A percentile compares a stretch with the other conserved stretches of the same genome.
Conservation (phyloP, 768 basidiomycete species). For the Auricularia heimuer region DNA sequence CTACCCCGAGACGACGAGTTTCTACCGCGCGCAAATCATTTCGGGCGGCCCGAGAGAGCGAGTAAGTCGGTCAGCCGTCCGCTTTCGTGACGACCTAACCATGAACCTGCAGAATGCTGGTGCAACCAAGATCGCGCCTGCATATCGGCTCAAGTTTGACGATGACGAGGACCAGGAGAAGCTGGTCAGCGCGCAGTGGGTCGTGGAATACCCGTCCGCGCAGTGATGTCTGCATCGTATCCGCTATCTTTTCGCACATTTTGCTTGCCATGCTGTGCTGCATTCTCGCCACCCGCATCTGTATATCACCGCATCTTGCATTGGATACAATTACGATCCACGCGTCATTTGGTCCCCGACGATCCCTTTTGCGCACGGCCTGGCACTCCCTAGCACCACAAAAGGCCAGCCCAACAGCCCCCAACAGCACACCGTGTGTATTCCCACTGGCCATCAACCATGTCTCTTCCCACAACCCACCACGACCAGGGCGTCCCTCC, state of each 20-base stretch:
- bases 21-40: conserved; percentile 79
- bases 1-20: conserved; percentile 88
- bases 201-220: conserved; percentile 47
- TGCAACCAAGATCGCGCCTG: conserved; percentile 39
- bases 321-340: too few relatives aligned
- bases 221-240: background rate
- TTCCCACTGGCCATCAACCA: too few relatives aligned
- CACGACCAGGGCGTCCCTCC: too few relatives aligned
- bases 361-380: too few relatives aligned
- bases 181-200: conserved; percentile 62
- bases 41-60: conserved; percentile 38
- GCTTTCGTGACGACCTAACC: background rate
- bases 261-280: too few relatives aligned
- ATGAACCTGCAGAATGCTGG: background rate
- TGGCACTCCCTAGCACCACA: too few relatives aligned
- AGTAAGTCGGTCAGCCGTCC: background rate
- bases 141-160: conserved; percentile 78
- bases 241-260: too few relatives aligned
- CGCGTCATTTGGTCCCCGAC: too few relatives aligned
- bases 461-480: too few relatives aligned
- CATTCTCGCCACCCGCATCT: background rate
- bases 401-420: too few relatives aligned
- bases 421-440: too few relatives aligned
- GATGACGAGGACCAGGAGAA: conserved; percentile 83
- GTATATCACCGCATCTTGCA: background rate